Evolutionary conservation across 345 rosid genomes (phyloP).

Genomic region (Pelargonium nanum): DNA sequence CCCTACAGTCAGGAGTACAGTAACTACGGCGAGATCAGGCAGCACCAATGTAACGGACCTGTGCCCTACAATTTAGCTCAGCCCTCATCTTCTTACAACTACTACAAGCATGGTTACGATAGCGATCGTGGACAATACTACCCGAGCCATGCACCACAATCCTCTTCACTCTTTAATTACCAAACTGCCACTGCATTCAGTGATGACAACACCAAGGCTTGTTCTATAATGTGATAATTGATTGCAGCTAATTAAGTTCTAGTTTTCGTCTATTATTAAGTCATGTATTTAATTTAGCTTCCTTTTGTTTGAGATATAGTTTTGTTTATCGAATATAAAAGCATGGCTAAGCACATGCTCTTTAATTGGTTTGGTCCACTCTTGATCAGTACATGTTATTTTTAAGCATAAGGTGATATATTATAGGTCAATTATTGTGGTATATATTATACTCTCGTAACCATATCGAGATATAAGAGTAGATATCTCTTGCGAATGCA

Average conservation of each 20-base stretch:
- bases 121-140: conserved; percentile 35
- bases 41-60: conserved; percentile 56
- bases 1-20: conserved; percentile 49
- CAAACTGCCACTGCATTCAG: conserved; percentile 61
- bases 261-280: too few species aligned
- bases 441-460: too few species aligned
- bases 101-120: conserved; percentile 77
- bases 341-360: too few species aligned
- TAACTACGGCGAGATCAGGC: conserved; percentile 22
- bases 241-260: background rate
- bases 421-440: too few species aligned
- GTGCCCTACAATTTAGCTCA: conserved; percentile 32
- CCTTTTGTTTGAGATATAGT: too few species aligned
- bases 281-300: background rate
- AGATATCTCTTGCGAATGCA: too few species aligned
- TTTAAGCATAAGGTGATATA: too few species aligned
- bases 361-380: too few species aligned
- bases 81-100: conserved; percentile 69
- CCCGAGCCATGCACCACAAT: conserved; percentile 25
- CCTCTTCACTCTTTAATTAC: conserved; percentile 39
- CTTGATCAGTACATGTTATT: too few species aligned
- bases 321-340: too few species aligned
- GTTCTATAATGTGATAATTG: conserved; percentile 50
- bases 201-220: conserved; percentile 81
- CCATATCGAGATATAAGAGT: too few species aligned